phyloP scores from a whole-genome alignment of 2,329 filamentous ascomycete genomes.

The Lachnum nothofagi region DNA sequence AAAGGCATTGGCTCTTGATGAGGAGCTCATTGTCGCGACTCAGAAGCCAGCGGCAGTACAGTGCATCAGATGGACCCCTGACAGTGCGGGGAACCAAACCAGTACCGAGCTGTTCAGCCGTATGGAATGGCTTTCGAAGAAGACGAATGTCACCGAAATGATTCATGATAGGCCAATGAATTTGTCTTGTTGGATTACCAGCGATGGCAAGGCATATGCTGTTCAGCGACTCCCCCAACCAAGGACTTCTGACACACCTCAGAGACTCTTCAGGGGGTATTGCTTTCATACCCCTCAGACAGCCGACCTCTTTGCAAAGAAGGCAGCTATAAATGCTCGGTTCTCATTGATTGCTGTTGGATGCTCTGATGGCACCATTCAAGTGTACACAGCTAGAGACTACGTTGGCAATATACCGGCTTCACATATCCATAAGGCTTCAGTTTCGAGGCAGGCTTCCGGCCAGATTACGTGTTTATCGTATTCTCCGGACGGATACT shows the following conservation, averaged over 20 bases:
- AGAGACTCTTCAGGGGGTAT: slow-evolving; percentile 75
- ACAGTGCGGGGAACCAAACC: slow-evolving; percentile 75
- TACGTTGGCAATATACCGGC: slow-evolving; percentile 88
- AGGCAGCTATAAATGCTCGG: slow-evolving; percentile 82
- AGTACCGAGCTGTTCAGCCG: slow-evolving; percentile 83
- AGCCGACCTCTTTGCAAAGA: slow-evolving; percentile 57
- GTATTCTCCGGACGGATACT: slow-evolving; percentile 95
- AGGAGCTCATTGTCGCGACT: slow-evolving; percentile 88
- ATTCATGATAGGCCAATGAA: slow-evolving; percentile 96
- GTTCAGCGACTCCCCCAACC: slow-evolving; percentile 65
- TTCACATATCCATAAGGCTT: slow-evolving; percentile 71
- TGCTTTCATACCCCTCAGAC: slow-evolving; percentile 75
- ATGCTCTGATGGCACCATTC: slow-evolving; percentile 71
- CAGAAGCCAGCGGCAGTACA: slow-evolving; percentile 89
- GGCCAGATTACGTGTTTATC: slow-evolving; percentile 68
- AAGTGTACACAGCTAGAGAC: slow-evolving; percentile 88
- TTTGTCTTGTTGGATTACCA: slow-evolving; percentile 85
- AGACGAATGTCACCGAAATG: slow-evolving; percentile 73
- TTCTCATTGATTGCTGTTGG: slow-evolving; percentile 91
- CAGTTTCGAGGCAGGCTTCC: slow-evolving; percentile 61
- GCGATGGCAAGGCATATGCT: slow-evolving; percentile 81
- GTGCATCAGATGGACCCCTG: slow-evolving; percentile 90
- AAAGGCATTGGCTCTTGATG: slow-evolving; percentile 80
- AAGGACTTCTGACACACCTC: slow-evolving; percentile 40
- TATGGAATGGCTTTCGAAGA: slow-evolving; percentile 81